Base-by-base conservation (phyloP, 139 green algal species). In the Chlorella sp. region DNA sequence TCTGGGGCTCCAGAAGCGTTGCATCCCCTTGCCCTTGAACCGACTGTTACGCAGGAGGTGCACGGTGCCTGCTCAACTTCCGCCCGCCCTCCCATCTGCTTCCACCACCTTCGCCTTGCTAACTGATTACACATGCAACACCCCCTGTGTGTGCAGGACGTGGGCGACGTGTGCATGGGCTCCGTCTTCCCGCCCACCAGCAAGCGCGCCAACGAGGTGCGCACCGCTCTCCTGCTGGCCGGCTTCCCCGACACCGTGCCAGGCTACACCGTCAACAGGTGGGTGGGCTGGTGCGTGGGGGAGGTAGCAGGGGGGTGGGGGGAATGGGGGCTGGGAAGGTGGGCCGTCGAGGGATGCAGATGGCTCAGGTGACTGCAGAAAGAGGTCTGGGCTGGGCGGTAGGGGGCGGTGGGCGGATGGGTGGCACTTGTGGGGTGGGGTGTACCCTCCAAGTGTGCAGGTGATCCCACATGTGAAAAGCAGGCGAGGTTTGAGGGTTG, bases 211-310 rank as follows among this genome's bases (percentile, higher is more conserved):
- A 99, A 97, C 88, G 96, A 99, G 79, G 95, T 90, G 40, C 96
- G 98, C 85, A 99, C 99, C 34, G 98, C 95, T 4, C 95, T 94
- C 34, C 96, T 99, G 89, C 95, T 99, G 68, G 96, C 97, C 22
- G 98, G 98, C 79, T 96, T 99, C 89, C 98, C 98, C 32, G 93
- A 98, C 83, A 93, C 89, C 61, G 98, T 99, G 42, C 98, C 98
- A 16, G 95, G 98, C 12, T 96, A 96, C 83, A 99, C 97, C 22
- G 97, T 99, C 39, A 99, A 99, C 96, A 94, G 85, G 85, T 69
- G 79, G 78, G 69, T 11, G 40, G 37, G 78, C 78, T 36, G 3
- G 37, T 16, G 36, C 78, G n/a, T 7, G 3, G 19, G 22, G 19
- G 9, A 40, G 68, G 39, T 32, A 3, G 18, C 18, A 60, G 28